Evolutionary conservation across 805 yeast genomes (phyloP), one percentile per base, ranked within the genome.

Genomic region (Yamadazyma kitorensis): DNA sequence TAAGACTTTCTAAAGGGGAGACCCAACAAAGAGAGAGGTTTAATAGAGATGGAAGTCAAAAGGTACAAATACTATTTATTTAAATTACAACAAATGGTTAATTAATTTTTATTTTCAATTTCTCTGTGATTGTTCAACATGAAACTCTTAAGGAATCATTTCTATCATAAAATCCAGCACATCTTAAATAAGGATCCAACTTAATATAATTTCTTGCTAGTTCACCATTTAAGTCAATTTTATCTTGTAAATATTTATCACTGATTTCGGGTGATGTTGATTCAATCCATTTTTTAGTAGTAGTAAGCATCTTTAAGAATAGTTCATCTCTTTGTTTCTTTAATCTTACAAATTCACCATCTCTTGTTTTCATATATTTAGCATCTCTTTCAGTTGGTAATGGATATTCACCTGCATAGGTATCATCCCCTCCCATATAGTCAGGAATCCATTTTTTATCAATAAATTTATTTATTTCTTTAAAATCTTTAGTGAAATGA

Each of bases 101-200:
- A n/a, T n/a, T n/a, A n/a, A n/a, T n/a, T n/a, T n/a, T n/a, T n/a
- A n/a, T n/a, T n/a, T n/a, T n/a, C n/a, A n/a, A n/a, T n/a, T n/a
- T n/a, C n/a, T n/a, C n/a, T n/a, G n/a, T n/a, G n/a, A n/a, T n/a
- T n/a, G n/a, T n/a, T n/a, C n/a, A n/a, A 21, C 38, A 34, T 3
- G n/a, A 18, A n/a, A 34, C 33, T 10, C 24, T 15, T 22, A 43
- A 33, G 6, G 41, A 33, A n/a, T 93, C 89, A 36, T 73, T 67
- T 49, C 95, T 75, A 59, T 93, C 98, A 52, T 78, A 86, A 25
- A 80, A 64, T 24, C 88, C 78, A 44, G 88, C 79, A 27, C 82
- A 78, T 58, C 98, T 80, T 31, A 87, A 58, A 45, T 83, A 88
- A 1, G 93, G 91, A 52, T 93, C 98, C 36, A 86, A 59, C 31